A percentile compares a stretch with the other conserved stretches of the same genome.
These are phyloP conservation scores for Thozetella sp. DNA, from an alignment of 495 filamentous ascomycete species.

Conservation along the genomic window DNA sequence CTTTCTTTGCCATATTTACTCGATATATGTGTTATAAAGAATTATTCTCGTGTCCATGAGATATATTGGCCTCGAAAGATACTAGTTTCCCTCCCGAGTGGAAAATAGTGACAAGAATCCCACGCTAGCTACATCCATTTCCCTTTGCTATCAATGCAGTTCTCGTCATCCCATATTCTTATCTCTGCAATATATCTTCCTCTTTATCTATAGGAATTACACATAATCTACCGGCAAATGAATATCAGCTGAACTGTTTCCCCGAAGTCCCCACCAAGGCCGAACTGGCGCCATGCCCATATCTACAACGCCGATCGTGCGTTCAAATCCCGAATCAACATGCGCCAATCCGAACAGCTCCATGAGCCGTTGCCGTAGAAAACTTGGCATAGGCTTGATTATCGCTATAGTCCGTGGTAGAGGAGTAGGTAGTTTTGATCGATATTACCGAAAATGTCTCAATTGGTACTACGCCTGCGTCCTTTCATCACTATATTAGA, in stretches of 20 bases:
- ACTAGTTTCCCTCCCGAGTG: neutral
- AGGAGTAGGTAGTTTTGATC: neutral
- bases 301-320: neutral
- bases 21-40: too few relatives aligned
- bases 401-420: neutral
- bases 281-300: neutral
- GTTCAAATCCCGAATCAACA: neutral
- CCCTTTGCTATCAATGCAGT: too few relatives aligned
- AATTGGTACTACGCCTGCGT: neutral
- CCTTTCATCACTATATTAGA: neutral
- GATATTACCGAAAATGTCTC: neutral
- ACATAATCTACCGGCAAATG: neutral
- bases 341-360: neutral
- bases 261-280: neutral
- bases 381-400: too few relatives aligned
- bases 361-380: too few relatives aligned
- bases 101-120: neutral
- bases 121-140: too few relatives aligned
- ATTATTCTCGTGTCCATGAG: too few relatives aligned
- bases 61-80: too few relatives aligned
- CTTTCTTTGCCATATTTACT: too few relatives aligned
- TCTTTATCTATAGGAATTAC: neutral
- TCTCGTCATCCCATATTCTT: neutral
- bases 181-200: neutral
- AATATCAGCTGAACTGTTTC: neutral